A percentile compares a stretch with the other conserved stretches of the same genome.
Conservation (phyloP, 805 yeast species). For the Maudiozyma pseudohumilis region DNA sequence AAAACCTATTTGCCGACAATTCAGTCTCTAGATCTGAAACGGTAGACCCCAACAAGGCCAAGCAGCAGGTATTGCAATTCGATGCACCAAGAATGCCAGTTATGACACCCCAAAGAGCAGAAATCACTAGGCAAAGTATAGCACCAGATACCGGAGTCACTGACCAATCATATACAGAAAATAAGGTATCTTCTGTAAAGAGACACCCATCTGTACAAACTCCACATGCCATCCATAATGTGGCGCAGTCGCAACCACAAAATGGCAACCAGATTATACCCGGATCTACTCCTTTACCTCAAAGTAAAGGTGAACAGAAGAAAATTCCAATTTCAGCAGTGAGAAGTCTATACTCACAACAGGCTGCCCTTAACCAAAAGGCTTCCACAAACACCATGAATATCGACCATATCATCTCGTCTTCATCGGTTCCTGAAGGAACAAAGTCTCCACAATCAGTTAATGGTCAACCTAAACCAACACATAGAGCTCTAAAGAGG, state of each 20-base stretch:
- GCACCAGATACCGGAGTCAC: constrained; percentile 10
- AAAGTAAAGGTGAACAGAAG: not conserved
- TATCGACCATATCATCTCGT: not conserved
- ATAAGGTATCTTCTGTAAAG: not conserved
- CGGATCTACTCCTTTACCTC: not conserved
- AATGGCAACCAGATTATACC: not conserved
- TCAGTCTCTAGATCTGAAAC: constrained; percentile 28
- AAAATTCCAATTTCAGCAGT: not conserved
- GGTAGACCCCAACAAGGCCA: constrained; percentile 27
- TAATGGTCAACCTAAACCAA: not conserved
- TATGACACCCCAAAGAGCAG: constrained; percentile 18
- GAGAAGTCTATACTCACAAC: not conserved
- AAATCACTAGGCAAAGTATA: constrained; percentile 8
- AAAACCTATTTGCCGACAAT: constrained; percentile 20
- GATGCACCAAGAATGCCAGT: constrained; percentile 23
- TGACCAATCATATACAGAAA: not conserved
- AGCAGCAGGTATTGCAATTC: constrained; percentile 20
- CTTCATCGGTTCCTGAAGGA: no score
- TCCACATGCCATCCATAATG: constrained; percentile 32
- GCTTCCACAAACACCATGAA: not conserved
- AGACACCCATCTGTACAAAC: constrained; percentile 4
- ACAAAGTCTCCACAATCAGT: not conserved
- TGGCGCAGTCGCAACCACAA: constrained; percentile 25
- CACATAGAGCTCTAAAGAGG: constrained; percentile 10
- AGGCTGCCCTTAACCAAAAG: not conserved